Evolutionary conservation across 441 rosid genomes (phyloP), one percentile per base, ranked within the genome.

Genomic region (Adansonia gregorii): DNA sequence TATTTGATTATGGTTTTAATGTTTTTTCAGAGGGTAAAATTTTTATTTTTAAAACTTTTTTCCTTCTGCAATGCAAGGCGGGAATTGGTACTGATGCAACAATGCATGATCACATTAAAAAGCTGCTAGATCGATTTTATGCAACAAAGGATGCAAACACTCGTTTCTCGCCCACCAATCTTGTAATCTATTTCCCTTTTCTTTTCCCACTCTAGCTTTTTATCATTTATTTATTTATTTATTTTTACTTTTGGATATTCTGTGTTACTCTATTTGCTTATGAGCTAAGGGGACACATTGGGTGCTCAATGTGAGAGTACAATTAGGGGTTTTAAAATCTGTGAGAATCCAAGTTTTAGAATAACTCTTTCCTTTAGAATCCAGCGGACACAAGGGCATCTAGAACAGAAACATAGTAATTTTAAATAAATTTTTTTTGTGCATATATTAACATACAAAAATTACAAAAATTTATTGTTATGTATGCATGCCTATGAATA

Each of bases 21-120:
- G 0, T 41, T 46, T 76, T 67, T 45, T 49, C 52, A 19, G 51
- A 55, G 11, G 39, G 71, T 54, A 64, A 31, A 52, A 31, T 48
- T 75, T 64, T 46, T 15, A n/a, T 8, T 6, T 31, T 17, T 22
- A 39, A 19, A 46, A 4, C 51, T 10, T 63, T 49, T 66, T 78
- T 51, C 78, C 67, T 76, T 71, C 56, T 76, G 73, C 76, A 22
- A 31, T 75, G 3, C 71, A 77, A 96, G 99, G 99, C 97, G 0
- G 97, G 97, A 63, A 96, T 96, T 84, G 99, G 99, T 72, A 96
- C 98, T 0, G 99, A 94, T 84, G 98, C 99, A 79, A 96, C 99
- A 41, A 96, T 96, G 99, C 99, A 96, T 74, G 99, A 96, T 80
- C 99, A 96, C 88, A 96, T 96, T 68, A 90, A 96, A 85, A 96